Conservation (phyloP, 192 early-diverging fungal genomes). For the Podila epigama region DNA sequence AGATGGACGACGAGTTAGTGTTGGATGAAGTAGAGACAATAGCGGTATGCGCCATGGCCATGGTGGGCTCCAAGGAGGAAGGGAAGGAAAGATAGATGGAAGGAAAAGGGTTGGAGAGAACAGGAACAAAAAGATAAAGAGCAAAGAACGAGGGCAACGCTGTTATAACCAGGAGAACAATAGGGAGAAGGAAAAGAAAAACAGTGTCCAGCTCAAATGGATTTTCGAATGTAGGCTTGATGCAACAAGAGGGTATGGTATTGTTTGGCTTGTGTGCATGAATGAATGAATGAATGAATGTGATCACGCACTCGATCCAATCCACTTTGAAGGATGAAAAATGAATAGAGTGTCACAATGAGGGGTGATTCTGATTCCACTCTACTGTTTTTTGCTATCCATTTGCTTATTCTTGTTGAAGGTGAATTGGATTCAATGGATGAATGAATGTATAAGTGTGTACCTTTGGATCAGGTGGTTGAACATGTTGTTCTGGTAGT, state of each 20-base stretch:
- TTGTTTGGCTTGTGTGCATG: too few relatives aligned
- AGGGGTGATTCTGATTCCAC: not conserved
- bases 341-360: not conserved
- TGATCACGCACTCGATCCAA: not conserved
- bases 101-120: not conserved
- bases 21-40: not conserved
- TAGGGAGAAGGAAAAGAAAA: too few relatives aligned
- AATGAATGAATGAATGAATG: too few relatives aligned
- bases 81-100: not conserved
- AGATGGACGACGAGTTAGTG: not conserved
- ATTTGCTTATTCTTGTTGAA: not conserved
- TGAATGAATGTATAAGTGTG: too few relatives aligned
- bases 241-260: too few relatives aligned
- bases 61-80: not conserved
- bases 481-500: constrained; percentile 46
- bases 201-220: too few relatives aligned
- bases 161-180: too few relatives aligned
- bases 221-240: too few relatives aligned
- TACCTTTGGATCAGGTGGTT: constrained; percentile 50
- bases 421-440: too few relatives aligned
- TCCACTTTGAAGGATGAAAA: not conserved
- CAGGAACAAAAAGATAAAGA: not conserved
- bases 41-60: too few relatives aligned
- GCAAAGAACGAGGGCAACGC: too few relatives aligned
- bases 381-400: not conserved